Base-by-base conservation (phyloP, 2,329 filamentous ascomycete genomes). In the Chaetomiaceae sp. region DNA sequence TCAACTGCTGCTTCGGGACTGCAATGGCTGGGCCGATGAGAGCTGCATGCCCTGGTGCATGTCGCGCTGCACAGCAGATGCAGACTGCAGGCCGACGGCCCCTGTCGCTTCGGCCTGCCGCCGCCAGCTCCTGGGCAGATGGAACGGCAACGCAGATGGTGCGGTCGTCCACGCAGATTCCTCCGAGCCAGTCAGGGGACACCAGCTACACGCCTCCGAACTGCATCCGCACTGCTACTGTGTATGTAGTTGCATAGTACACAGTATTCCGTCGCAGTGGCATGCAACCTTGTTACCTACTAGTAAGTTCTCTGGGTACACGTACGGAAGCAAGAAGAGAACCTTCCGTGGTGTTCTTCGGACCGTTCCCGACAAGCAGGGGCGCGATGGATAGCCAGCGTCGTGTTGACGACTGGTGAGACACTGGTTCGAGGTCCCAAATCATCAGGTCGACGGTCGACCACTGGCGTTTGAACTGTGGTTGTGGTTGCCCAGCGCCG, bases 221-320 rank as follows among this genome's bases (percentile, higher is more conserved):
- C n/a, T n/a, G n/a, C n/a, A n/a, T n/a, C n/a, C n/a, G n/a, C n/a
- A n/a, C n/a, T n/a, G n/a, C n/a, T n/a, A 54, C 49, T 47, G 51
- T 51, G 54, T 48, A 50, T 47, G 47, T 42, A 29, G 30, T 30
- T 47, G 38, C 50, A 49, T 48, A 54, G 39, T 38, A 43, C 47
- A 40, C 39, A 47, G 26, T 52, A 55, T 51, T 49, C 35, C 46
- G 52, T 49, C 35, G 45, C 40, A 42, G 37, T 30, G 50, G 46
- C 51, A 52, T 56, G 56, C 54, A 52, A 56, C 54, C 51, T 51
- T 56, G 53, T 45, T 53, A 48, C 33, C n/a, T 55, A 57, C 47
- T 45, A 9, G 8, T 11, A 29, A 29, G n/a, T 29, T 9, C 8
- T 52, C 49, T 46, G 45, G 51, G 46, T 48, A n/a, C n/a, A n/a